Conservation (phyloP, 2,329 filamentous ascomycete genomes). For the Cladophialophora psammophila region DNA sequence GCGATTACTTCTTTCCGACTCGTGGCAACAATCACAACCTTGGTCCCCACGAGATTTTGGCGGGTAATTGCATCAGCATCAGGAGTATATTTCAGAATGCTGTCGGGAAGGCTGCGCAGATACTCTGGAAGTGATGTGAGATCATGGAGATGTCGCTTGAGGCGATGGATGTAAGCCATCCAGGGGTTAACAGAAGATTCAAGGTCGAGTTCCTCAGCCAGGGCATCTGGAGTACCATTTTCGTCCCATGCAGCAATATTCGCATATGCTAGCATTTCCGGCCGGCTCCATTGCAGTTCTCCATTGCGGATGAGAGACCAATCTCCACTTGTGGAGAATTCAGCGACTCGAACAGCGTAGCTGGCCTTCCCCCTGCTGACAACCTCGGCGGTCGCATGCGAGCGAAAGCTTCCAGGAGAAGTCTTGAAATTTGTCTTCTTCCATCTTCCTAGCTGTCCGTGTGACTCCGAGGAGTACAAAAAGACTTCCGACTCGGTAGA, state of each 20-base stretch:
- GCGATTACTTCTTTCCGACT: conserved; percentile 79
- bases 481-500: conserved; percentile 76
- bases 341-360: conserved; percentile 79
- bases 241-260: conserved; percentile 82
- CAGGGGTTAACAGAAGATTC: conserved; percentile 84
- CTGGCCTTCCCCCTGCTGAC: conserved; percentile 72
- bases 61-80: conserved; percentile 46
- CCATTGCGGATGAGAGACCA: conserved; percentile 88
- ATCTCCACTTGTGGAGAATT: conserved; percentile 70
- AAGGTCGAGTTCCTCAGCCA: conserved; percentile 81
- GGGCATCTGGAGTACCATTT: conserved; percentile 72
- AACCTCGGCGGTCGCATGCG: conserved; percentile 76
- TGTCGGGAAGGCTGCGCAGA: conserved; percentile 71
- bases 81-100: conserved; percentile 58
- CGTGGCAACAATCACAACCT: conserved; percentile 81
- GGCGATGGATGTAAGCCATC: conserved; percentile 84
- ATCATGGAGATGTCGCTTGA: conserved; percentile 81
- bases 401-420: conserved; percentile 47
- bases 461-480: conserved; percentile 77
- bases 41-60: conserved; percentile 87
- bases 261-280: conserved; percentile 82
- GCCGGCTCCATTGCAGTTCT: conserved; percentile 77
- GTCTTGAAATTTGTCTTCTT: conserved; percentile 56
- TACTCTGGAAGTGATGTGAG: conserved; percentile 78
- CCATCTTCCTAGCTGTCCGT: conserved; percentile 80